These are phyloP conservation scores for Calonectria ilicicola DNA, from an alignment of 2,329 filamentous ascomycete genomes.

Conservation along the genomic window DNA sequence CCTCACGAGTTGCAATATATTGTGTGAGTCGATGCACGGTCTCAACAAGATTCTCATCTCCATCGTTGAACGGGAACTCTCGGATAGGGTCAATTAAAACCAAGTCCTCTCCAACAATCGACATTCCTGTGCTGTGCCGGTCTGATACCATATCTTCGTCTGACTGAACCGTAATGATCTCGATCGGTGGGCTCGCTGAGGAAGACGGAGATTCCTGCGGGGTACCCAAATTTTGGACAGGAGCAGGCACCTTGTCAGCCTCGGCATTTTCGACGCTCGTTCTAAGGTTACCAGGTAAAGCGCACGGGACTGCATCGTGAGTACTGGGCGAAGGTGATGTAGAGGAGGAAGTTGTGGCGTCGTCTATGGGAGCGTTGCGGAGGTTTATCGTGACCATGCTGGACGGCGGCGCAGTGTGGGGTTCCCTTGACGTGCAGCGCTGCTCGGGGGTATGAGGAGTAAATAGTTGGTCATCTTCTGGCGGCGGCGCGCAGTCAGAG, in stretches of 20 bases:
- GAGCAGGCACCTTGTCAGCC: constrained; percentile 47
- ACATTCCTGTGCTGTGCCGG: constrained; percentile 46
- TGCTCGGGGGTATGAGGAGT: constrained; percentile 58
- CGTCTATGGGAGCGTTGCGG: constrained; percentile 58
- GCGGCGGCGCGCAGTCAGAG: constrained; percentile 39
- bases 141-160: constrained; percentile 50
- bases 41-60: constrained; percentile 45
- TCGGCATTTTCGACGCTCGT: constrained; percentile 61
- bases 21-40: constrained; percentile 51
- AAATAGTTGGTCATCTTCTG: constrained; percentile 53
- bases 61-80: constrained; percentile 60
- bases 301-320: constrained; percentile 3
- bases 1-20: constrained; percentile 50
- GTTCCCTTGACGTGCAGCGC: constrained; percentile 46
- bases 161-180: constrained; percentile 55
- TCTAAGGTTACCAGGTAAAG: constrained; percentile 48
- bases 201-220: constrained; percentile 53
- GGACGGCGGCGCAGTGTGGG: constrained; percentile 54
- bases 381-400: constrained; percentile 73
- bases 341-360: constrained; percentile 57
- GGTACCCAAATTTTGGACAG: constrained; percentile 38
- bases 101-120: constrained; percentile 35
- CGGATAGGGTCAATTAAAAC: constrained; percentile 54
- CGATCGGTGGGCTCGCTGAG: constrained; percentile 57
- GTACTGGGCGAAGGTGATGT: constrained; percentile 52